Evolutionary conservation across 192 early-diverging fungal species (phyloP), one percentile per base, ranked within the genome.

Genomic region (Coemansia reversa): DNA sequence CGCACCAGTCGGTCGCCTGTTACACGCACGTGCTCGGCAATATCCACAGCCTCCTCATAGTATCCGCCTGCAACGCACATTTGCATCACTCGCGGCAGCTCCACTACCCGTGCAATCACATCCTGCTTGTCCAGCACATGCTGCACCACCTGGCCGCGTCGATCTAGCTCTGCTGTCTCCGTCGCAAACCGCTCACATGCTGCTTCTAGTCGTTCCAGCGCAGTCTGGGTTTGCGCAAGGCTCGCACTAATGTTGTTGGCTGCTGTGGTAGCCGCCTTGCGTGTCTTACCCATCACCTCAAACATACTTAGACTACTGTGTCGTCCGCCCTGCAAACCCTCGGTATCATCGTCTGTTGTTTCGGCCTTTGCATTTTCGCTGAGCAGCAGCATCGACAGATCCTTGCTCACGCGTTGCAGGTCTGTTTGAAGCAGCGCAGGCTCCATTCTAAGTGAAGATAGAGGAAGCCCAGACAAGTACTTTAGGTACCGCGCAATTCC

Each of bases 41-140:
- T 73, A 57, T 79, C 76, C 5, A 79, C 76, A 0, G 76, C 76
- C 56, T 79, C 76, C 33, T 79, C 71, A 51, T 74, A 79, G 62
- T 67, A 79, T 8, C 76, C 76, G 29, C 76, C 76, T 9, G 76
- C 76, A 4, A 79, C 71, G 39, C 76, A 79, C 76, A 79, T 79
- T 35, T 72, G 76, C 76, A 79, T 79, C 22, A 79, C 76, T 0
- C 76, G 76, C 6, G 76, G 76, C 51, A 79, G 76, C 67, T 79
- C 76, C 1, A 79, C 67, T 29, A 79, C 66, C 24, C 76, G 76
- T 28, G 71, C 55, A 25, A 79, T 65, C 12, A 79, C 52, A 48
- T 79, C 70, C 67, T 79, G 76, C 67, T 79, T 73, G 57, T 79
- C 76, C 8, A 79, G 57, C 20, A 79, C 76, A 1, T 68, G 67